Conservation (phyloP, 2,329 filamentous ascomycete genomes). For the Dactylellina leptospora region DNA sequence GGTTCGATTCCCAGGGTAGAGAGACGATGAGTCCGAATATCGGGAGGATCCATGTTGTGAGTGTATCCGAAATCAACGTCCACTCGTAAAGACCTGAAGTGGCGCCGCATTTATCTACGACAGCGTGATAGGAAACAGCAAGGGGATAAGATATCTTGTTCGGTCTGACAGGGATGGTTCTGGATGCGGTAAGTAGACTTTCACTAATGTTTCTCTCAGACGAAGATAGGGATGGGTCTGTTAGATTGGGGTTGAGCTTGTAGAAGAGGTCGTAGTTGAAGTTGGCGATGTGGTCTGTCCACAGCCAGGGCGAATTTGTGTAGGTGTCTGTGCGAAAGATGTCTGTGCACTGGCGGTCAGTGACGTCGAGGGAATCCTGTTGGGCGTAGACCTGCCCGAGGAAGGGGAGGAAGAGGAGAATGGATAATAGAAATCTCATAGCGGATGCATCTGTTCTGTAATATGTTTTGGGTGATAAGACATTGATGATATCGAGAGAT, state of each 20-base stretch:
- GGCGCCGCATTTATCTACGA: slow-evolving; percentile 44
- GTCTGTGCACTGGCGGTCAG: slow-evolving; percentile 30
- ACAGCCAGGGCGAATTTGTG: slow-evolving; percentile 38
- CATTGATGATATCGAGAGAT: not conserved
- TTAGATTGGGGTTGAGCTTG: slow-evolving; percentile 7
- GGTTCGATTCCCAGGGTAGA: slow-evolving; percentile 57
- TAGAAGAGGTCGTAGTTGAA: slow-evolving; percentile 44
- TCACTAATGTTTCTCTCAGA: slow-evolving; percentile 14
- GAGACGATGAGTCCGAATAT: slow-evolving; percentile 56
- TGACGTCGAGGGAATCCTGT: slow-evolving; percentile 14
- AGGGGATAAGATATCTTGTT: slow-evolving; percentile 27
- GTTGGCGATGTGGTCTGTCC: slow-evolving; percentile 30
- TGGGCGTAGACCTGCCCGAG: not conserved
- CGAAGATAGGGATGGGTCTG: not conserved
- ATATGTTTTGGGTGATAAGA: no score
- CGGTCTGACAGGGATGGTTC: not conserved
- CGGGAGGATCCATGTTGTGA: slow-evolving; percentile 57
- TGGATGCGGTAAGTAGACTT: slow-evolving; percentile 6
- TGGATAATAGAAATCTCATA: slow-evolving; percentile 11
- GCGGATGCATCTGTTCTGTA: not conserved
- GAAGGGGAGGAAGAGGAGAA: not conserved
- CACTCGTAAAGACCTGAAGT: slow-evolving; percentile 54
- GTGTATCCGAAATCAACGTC: slow-evolving; percentile 54
- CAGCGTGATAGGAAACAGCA: slow-evolving; percentile 16
- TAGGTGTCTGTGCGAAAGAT: slow-evolving; percentile 28